Base-by-base conservation (phyloP, 140 eudicot species). In the Ambrosia hybrid region DNA sequence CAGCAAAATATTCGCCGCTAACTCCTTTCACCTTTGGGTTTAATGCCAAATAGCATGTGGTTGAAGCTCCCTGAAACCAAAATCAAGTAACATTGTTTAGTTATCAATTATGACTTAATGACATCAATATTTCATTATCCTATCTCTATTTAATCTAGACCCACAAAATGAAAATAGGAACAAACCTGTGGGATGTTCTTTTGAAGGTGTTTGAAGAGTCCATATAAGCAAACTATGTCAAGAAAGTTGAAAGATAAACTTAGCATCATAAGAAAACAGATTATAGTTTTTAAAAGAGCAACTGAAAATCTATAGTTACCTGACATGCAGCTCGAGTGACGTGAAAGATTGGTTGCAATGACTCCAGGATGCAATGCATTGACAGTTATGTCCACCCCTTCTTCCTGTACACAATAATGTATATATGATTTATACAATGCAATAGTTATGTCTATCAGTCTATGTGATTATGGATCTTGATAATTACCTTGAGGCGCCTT, bases 291-390 rank as follows among this genome's bases (percentile, higher is more conserved):
- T 7, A 4, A 59, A 6, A 3, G 15, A 6, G 38, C 3, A 38
- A 61, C 17, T 43, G 8, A 63, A 57, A 15, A 10, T 16, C 39
- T 4, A 17, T 49, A 13, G n/a, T 17, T 70, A 85, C 89, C 61
- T 4, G 76, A 64, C 68, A 83, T n/a, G 63, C 55, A 15, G 71
- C 68, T 71, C 62, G 78, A 71, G 67, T 85, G 83, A 43, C 85
- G 82, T 7, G 68, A n/a, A 5, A 85, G 78, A 78, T 85, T 81
- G 68, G 89, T 81, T 45, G 82, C 79, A 61, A 85, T 78, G 49
- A 75, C 78, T 48, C 89, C 89, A 48, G 89, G 89, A 78, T 85
- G 89, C 77, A 85, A 78, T 33, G 84, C 58, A 59, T 85, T 85
- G 60, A 73, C 75, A 61, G 86, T 85, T 48, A 85, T 72, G 34